phyloP scores from a whole-genome alignment of 1,284 basidiomycete genomes.

The Puccinia brachypodii region DNA sequence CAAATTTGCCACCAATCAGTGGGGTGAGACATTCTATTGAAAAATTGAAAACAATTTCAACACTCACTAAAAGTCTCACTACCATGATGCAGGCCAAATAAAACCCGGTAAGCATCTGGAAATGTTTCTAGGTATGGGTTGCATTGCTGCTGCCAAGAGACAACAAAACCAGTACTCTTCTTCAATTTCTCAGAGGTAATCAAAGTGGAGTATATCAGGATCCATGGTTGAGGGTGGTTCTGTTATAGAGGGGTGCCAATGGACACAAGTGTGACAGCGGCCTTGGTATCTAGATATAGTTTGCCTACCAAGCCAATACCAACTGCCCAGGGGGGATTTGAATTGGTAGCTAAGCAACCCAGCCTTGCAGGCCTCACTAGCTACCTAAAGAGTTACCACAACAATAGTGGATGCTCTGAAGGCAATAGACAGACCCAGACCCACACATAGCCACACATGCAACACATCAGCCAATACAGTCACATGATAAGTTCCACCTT shows the following conservation, averaged over 20 bases:
- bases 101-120: background rate
- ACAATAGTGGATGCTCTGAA: background rate
- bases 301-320: background rate
- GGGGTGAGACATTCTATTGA: background rate
- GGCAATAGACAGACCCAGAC: too few species aligned
- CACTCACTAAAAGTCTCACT: background rate
- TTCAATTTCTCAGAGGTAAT: background rate
- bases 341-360: background rate
- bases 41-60: slow-evolving; percentile 11
- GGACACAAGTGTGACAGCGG: background rate
- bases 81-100: background rate
- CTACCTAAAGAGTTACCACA: background rate
- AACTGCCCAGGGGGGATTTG: background rate
- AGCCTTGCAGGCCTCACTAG: too few species aligned
- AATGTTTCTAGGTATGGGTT: background rate
- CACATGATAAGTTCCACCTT: too few species aligned
- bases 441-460: too few species aligned
- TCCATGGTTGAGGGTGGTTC: too few species aligned
- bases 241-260: background rate
- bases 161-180: background rate
- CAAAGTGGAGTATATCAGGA: background rate
- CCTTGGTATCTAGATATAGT: background rate
- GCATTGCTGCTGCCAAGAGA: background rate
- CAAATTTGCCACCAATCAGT: background rate
- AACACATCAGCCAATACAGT: too few species aligned